A percentile compares a stretch with the other conserved stretches of the same genome.
These are phyloP conservation scores for Penicillium sp. DNA, from an alignment of 2,329 filamentous ascomycete genomes.

Conservation along the genomic window DNA sequence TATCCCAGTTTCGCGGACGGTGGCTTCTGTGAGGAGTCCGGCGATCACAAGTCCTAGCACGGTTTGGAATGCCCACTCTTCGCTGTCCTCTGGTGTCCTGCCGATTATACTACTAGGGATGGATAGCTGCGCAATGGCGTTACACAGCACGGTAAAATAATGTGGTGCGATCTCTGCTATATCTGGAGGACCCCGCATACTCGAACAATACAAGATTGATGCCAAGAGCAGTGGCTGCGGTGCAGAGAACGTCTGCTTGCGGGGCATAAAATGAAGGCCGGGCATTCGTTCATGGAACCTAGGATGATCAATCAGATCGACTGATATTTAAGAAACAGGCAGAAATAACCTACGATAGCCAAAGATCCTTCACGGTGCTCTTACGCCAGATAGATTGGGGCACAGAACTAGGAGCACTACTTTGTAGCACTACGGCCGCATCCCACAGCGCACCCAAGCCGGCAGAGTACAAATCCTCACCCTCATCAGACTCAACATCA, in stretches of 20 bases:
- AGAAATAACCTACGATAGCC: conserved; percentile 10
- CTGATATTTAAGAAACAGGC: neutral
- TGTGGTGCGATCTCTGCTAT: conserved; percentile 6
- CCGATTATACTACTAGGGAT: conserved; percentile 6
- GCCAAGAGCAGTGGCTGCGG: conserved; percentile 12
- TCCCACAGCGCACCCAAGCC: conserved; percentile 11
- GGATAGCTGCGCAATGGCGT: conserved; percentile 12
- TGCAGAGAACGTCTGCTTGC: conserved; percentile 14
- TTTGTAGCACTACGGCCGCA: conserved; percentile 5
- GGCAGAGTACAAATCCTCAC: neutral
- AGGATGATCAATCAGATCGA: neutral
- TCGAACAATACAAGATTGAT: conserved; percentile 15
- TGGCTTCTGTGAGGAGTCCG: conserved; percentile 11
- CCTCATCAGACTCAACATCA: neutral
- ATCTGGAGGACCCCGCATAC: conserved; percentile 10
- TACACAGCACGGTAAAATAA: conserved; percentile 11
- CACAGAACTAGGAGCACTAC: conserved; percentile 8
- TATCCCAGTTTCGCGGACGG: conserved; percentile 10
- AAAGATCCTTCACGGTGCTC: conserved; percentile 8
- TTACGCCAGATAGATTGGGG: conserved; percentile 11
- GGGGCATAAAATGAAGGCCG: conserved; percentile 14
- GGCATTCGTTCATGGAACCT: conserved; percentile 15
- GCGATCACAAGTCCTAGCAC: conserved; percentile 13
- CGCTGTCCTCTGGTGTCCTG: conserved; percentile 3
- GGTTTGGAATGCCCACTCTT: conserved; percentile 15